Conservation (phyloP, 768 basidiomycete genomes). For the Kondoa malvinella region DNA sequence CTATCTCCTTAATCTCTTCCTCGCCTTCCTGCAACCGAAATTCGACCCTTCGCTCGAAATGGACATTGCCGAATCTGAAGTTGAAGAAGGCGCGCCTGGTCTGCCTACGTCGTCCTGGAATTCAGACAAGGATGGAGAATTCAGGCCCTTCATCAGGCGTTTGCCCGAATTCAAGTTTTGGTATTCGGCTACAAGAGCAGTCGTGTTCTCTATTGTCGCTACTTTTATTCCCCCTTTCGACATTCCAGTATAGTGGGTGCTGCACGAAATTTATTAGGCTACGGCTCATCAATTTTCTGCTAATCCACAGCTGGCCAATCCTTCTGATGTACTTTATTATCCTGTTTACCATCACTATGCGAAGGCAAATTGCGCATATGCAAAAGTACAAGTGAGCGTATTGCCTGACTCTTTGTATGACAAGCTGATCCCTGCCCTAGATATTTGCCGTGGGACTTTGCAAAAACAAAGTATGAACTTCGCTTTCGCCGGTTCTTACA, state of each 20-base stretch:
- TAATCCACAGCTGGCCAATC: constrained; percentile 99
- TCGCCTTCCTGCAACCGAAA: constrained; percentile 93
- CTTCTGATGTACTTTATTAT: constrained; percentile 92
- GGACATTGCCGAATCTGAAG: constrained; percentile 81
- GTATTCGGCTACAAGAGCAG: constrained; percentile 79
- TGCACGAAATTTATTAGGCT: background rate
- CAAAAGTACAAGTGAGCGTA: constrained; percentile 96
- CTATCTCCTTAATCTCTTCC: constrained; percentile 47
- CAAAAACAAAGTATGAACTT: constrained; percentile 81
- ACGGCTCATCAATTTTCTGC: constrained; percentile 47
- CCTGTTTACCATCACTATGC: constrained; percentile 85
- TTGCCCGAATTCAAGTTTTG: constrained; percentile 96
- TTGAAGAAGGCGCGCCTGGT: constrained; percentile 70
- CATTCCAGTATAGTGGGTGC: constrained; percentile 99
- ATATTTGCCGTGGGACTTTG: constrained; percentile 65
- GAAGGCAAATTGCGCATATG: constrained; percentile 92
- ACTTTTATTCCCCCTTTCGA: constrained; percentile 70
- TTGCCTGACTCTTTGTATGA: background rate
- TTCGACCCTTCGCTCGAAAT: constrained; percentile 93
- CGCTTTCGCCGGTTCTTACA: background rate
- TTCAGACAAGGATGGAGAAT: constrained; percentile 70
- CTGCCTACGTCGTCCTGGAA: constrained; percentile 32
- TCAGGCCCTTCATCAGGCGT: constrained; percentile 85
- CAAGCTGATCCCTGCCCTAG: background rate
- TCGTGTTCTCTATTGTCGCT: constrained; percentile 59